These are phyloP conservation scores for Diplodia scrobiculata DNA, from an alignment of 2,329 filamentous ascomycete genomes.

Conservation along the genomic window DNA sequence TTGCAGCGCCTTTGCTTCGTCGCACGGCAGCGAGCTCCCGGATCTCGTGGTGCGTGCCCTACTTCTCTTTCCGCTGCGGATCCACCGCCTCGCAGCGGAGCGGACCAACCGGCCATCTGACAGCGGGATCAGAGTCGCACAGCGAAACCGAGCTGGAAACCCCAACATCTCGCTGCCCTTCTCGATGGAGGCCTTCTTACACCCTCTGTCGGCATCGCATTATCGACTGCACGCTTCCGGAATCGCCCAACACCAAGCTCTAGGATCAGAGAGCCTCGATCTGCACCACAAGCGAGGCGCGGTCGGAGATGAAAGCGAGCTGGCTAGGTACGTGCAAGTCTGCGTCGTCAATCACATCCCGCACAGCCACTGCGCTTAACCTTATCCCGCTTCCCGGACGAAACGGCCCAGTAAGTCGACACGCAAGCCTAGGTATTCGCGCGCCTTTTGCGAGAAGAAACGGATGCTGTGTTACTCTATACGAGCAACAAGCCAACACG, in stretches of 20 bases:
- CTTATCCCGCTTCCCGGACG: not conserved
- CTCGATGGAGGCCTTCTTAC: not conserved
- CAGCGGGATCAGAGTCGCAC: constrained; percentile 24
- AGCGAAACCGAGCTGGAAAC: not conserved
- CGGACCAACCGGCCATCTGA: constrained; percentile 23
- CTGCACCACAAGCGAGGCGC: not conserved
- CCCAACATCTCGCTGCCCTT: constrained; percentile 10
- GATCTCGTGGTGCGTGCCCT: constrained; percentile 29
- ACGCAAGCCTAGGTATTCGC: not conserved
- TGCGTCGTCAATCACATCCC: not conserved
- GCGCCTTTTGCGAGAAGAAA: not conserved
- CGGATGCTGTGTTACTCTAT: not conserved
- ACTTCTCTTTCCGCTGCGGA: constrained; percentile 18
- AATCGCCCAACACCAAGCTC: not conserved
- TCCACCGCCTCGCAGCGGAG: constrained; percentile 9
- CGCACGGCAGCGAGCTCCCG: constrained; percentile 14
- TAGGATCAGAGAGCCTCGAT: not conserved
- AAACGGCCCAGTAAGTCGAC: not conserved
- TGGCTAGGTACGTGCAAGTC: not conserved
- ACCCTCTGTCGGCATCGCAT: not conserved
- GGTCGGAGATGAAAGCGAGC: not conserved
- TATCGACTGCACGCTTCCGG: not conserved
- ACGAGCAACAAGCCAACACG: not conserved
- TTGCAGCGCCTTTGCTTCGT: constrained; percentile 27
- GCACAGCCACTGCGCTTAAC: constrained; percentile 1